These are phyloP conservation scores for Prunella vulgaris DNA, from an alignment of 257 asterid genomes.

Conservation along the genomic window DNA sequence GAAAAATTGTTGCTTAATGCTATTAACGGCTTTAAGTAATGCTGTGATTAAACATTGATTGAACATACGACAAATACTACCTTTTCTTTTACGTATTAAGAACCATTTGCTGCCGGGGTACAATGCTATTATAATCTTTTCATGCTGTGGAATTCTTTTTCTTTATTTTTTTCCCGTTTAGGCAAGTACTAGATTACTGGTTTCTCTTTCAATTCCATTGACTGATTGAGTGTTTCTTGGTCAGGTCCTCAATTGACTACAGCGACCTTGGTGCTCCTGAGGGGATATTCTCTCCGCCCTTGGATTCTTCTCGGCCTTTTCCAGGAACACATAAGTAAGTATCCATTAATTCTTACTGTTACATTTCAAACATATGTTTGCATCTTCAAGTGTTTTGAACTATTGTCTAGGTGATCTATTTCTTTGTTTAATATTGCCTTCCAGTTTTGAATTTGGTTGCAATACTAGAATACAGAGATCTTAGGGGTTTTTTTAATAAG, in stretches of 20 bases:
- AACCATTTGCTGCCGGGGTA: neutral
- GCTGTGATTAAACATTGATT: neutral
- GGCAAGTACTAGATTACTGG: neutral
- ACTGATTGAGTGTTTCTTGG: neutral
- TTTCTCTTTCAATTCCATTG: slow-evolving; percentile 1
- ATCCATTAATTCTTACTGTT: slow-evolving; percentile 5
- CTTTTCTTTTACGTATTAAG: neutral
- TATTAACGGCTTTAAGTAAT: neutral
- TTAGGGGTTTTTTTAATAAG: neutral
- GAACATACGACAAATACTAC: neutral
- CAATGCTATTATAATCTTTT: neutral
- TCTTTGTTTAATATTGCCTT: neutral
- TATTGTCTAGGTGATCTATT: slow-evolving; percentile 12
- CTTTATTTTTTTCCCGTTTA: neutral
- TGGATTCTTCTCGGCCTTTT: slow-evolving; percentile 23
- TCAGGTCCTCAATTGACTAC: slow-evolving; percentile 26
- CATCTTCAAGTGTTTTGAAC: neutral
- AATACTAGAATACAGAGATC: slow-evolving; percentile 7
- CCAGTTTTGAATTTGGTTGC: slow-evolving; percentile 8
- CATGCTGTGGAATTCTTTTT: neutral
- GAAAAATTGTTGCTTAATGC: neutral
- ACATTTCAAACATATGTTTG: slow-evolving; percentile 5
- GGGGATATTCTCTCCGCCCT: slow-evolving; percentile 16
- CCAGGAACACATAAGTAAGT: slow-evolving; percentile 26
- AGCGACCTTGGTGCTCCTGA: slow-evolving; percentile 25